Percentiles rank a stretch among this genome's conserved stretches.
Evolutionary conservation across 306 rosid genomes (phyloP).

Genomic region (Quercus engelmannii): DNA sequence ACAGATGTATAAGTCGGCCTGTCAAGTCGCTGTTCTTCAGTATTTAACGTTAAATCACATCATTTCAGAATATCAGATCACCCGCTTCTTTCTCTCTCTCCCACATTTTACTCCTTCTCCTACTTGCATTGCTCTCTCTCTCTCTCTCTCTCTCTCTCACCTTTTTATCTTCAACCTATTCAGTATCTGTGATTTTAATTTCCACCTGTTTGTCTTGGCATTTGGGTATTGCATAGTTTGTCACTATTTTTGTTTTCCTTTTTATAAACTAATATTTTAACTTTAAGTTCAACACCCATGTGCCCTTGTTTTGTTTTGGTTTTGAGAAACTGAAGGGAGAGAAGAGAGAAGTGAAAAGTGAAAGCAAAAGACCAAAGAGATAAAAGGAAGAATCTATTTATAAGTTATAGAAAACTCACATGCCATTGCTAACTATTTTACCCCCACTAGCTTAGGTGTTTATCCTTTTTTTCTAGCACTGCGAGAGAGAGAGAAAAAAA

Average conservation of each 20-base stretch:
- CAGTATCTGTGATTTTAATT: background rate
- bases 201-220: conserved; percentile 24
- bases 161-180: conserved; percentile 4
- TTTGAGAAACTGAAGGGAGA: conserved; percentile 19
- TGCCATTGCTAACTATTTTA: conserved; percentile 15
- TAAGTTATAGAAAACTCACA: conserved; percentile 28
- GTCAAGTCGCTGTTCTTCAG: conserved; percentile 65
- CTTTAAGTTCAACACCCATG: conserved; percentile 35
- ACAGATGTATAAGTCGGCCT: conserved; percentile 40
- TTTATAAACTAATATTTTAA: background rate
- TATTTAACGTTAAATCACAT: conserved; percentile 54
- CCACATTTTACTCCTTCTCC: background rate
- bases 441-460: conserved; percentile 12
- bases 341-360: background rate
- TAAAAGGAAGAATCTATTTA: conserved; percentile 22
- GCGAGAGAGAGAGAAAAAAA: conserved; percentile 15
- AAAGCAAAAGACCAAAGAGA: background rate
- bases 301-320: conserved; percentile 44
- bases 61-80: conserved; percentile 46
- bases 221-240: background rate
- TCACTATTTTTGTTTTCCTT: background rate
- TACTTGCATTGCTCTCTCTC: background rate
- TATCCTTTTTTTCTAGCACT: conserved; percentile 17
- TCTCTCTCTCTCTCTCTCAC: background rate
- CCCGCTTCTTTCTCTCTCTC: conserved; percentile 1